These are phyloP conservation scores for Nakazawaea sp. DNA, from an alignment of 805 yeast genomes.

Conservation along the genomic window DNA sequence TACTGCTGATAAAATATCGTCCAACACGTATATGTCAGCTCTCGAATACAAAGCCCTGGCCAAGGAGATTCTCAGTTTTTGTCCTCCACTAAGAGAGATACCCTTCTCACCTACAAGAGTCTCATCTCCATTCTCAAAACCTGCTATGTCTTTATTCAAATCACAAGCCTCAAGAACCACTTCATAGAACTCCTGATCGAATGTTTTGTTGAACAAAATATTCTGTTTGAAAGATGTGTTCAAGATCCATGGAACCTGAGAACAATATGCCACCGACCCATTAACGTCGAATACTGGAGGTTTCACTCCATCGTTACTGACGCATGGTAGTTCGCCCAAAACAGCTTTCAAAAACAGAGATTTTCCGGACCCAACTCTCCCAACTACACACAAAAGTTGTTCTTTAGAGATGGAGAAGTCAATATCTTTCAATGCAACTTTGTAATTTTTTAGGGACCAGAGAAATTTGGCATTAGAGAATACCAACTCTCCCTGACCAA, in stretches of 20 bases:
- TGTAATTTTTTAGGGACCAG: conserved; percentile 29
- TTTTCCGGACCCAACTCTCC: conserved; percentile 64
- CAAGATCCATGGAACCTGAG: conserved; percentile 90
- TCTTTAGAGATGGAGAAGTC: conserved; percentile 44
- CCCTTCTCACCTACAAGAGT: conserved; percentile 98
- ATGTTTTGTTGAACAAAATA: conserved; percentile 81
- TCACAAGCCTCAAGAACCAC: conserved; percentile 86
- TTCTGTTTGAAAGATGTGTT: conserved; percentile 90
- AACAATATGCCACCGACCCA: conserved; percentile 51
- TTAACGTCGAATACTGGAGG: conserved; percentile 16
- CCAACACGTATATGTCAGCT: conserved; percentile 85
- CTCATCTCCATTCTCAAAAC: conserved; percentile 80
- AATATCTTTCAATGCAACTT: conserved; percentile 40
- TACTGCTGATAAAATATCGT: conserved; percentile 93
- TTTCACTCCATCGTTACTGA: conserved; percentile 20
- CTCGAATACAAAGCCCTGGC: conserved; percentile 96
- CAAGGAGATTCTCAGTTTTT: conserved; percentile 88
- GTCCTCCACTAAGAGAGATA: conserved; percentile 93
- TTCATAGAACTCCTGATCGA: conserved; percentile 74
- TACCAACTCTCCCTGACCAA: conserved; percentile 29
- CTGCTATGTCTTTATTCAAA: conserved; percentile 64
- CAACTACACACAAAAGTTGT: conserved; percentile 51
- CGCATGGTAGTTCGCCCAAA: conserved; percentile 45
- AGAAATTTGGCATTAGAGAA: conserved; percentile 45
- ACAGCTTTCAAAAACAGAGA: conserved; percentile 48